phyloP scores from a whole-genome alignment of 129 eudicot species.

The Saposhnikovia divaricata region DNA sequence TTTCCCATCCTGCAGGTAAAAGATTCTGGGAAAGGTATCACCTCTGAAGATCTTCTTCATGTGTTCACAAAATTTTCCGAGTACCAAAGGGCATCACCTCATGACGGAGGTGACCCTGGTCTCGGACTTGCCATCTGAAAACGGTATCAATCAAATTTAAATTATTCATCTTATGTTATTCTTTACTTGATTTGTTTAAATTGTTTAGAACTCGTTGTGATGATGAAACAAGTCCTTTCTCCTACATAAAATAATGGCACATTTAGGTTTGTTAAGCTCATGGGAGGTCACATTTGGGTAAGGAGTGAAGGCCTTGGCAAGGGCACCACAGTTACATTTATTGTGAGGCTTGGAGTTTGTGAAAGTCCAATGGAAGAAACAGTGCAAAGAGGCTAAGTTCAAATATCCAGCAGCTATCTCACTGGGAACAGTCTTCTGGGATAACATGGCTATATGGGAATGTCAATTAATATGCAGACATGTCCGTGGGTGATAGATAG shows the following conservation, averaged over 20 bases:
- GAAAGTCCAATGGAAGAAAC: conserved; percentile 24
- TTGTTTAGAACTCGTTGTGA: background rate
- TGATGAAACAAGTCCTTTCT: background rate
- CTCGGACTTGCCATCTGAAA: conserved; percentile 48
- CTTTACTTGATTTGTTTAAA: background rate
- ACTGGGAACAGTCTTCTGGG: conserved; percentile 1
- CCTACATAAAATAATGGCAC: background rate
- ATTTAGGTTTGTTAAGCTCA: conserved; percentile 36
- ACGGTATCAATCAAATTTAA: conserved; percentile 17
- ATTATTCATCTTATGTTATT: background rate
- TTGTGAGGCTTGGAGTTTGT: conserved; percentile 32
- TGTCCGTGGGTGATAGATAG: background rate
- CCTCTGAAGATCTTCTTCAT: conserved; percentile 29
- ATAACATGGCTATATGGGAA: background rate
- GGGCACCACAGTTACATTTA: conserved; percentile 35
- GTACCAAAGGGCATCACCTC: conserved; percentile 24
- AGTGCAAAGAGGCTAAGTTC: conserved; percentile 27
- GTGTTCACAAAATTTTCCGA: conserved; percentile 32
- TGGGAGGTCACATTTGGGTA: conserved; percentile 44
- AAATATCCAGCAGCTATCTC: conserved; percentile 41
- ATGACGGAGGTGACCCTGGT: conserved; percentile 22
- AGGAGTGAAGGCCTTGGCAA: conserved; percentile 39
- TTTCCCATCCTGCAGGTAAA: conserved; percentile 28
- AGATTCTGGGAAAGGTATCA: conserved; percentile 43
- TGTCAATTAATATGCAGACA: background rate